Conservation (phyloP, 345 rosid genomes). For the Brassica juncea region DNA sequence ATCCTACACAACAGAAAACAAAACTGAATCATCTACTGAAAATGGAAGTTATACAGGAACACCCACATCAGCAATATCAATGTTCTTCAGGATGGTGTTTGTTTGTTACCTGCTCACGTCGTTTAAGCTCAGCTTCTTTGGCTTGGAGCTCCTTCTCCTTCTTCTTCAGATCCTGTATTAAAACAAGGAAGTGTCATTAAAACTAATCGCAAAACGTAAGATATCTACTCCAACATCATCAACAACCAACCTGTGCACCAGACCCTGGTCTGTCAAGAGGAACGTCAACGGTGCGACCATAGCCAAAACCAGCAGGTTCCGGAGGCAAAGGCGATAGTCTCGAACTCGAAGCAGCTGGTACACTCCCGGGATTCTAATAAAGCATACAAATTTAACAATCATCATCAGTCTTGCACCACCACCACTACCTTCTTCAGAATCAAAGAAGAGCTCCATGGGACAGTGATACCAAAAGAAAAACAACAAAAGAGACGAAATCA, state of each 20-base stretch:
- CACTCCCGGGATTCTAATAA: conserved; percentile 62
- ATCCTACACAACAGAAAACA: conserved; percentile 52
- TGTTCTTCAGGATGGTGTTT: not conserved
- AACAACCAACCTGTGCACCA: conserved; percentile 40
- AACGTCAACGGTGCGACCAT: conserved; percentile 79
- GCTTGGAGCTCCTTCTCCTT: conserved; percentile 97
- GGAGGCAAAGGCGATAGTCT: conserved; percentile 94
- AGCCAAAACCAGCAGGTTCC: conserved; percentile 77
- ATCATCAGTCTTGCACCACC: not conserved
- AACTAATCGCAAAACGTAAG: not conserved
- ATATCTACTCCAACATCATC: not conserved
- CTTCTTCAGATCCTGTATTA: conserved; percentile 67
- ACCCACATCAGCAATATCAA: not conserved
- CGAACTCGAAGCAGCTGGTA: conserved; percentile 70
- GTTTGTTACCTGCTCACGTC: conserved; percentile 72
- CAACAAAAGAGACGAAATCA: not conserved
- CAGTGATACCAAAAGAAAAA: not conserved
- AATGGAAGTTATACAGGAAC: not conserved
- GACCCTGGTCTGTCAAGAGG: conserved; percentile 73
- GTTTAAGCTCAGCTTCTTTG: conserved; percentile 84
- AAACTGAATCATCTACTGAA: not conserved
- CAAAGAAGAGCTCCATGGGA: not conserved
- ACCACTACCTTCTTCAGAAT: not conserved
- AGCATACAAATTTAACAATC: conserved; percentile 1
- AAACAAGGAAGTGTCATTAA: not conserved